A percentile compares a stretch with the other conserved stretches of the same genome.
Evolutionary conservation across 2,329 filamentous ascomycete species (phyloP).

Genomic region (Monilinia fructicola): DNA sequence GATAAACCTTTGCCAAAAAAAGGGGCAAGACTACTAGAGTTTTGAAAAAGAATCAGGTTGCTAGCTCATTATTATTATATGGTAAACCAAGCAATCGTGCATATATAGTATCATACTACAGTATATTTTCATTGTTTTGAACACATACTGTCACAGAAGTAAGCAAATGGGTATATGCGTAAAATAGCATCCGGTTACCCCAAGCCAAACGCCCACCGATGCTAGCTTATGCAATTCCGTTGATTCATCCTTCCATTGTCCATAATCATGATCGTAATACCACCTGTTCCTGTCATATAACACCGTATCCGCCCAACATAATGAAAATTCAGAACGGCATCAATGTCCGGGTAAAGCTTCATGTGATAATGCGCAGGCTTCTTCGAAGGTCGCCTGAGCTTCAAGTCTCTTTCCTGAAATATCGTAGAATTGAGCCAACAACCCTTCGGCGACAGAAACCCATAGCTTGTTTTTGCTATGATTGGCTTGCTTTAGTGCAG

Average conservation of each 20-base stretch:
- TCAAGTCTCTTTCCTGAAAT: constrained; percentile 64
- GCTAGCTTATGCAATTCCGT: constrained; percentile 16
- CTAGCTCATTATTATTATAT: background rate
- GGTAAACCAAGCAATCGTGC: background rate
- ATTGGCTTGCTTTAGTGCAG: constrained; percentile 65
- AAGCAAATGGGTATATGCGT: constrained; percentile 34
- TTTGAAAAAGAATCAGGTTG: background rate
- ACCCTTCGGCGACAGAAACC: constrained; percentile 77
- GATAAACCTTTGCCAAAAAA: background rate
- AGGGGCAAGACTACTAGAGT: background rate
- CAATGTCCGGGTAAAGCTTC: constrained; percentile 29
- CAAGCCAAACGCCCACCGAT: constrained; percentile 22
- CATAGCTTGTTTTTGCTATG: constrained; percentile 71
- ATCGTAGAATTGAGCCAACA: constrained; percentile 74
- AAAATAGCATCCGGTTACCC: constrained; percentile 22
- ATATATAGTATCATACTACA: background rate
- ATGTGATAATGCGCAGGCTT: constrained; percentile 42
- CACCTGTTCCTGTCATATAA: constrained; percentile 2
- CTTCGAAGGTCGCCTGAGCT: constrained; percentile 47
- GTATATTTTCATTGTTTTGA: background rate
- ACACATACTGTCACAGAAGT: constrained; percentile 2
- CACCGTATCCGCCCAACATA: background rate
- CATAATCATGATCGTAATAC: too few relatives aligned
- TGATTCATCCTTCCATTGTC: background rate
- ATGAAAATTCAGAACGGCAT: background rate